phyloP scores from a whole-genome alignment of 306 rosid genomes.

The Medicago lupulina region DNA sequence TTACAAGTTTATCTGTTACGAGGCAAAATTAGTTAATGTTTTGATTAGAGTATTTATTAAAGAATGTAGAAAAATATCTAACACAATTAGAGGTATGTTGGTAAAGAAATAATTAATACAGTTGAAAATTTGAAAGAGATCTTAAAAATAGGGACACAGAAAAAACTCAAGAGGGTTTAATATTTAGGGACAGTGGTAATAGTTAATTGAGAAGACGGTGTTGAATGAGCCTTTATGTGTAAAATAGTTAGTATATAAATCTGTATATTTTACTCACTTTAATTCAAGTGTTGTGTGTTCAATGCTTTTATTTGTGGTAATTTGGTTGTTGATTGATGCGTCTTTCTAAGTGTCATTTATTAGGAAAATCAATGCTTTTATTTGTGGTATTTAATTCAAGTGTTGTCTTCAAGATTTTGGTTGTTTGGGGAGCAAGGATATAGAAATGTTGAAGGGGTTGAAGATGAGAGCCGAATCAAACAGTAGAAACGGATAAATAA shows the following conservation, averaged over 20 bases:
- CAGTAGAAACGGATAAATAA: not conserved
- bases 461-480: not conserved
- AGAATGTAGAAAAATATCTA: too few species aligned
- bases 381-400: too few species aligned
- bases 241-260: not conserved
- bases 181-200: not conserved
- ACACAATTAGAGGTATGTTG: too few species aligned
- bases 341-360: not conserved
- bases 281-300: conserved; percentile 4
- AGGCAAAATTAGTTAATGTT: too few species aligned
- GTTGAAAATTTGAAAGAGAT: too few species aligned
- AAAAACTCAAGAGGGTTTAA: too few species aligned
- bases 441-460: not conserved
- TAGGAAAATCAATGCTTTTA: not conserved
- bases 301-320: conserved; percentile 20
- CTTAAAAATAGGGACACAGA: too few species aligned
- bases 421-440: not conserved
- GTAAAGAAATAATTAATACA: too few species aligned
- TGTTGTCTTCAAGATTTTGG: not conserved
- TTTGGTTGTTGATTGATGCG: not conserved
- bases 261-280: not conserved
- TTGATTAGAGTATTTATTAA: too few species aligned
- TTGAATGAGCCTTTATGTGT: conserved; percentile 7
- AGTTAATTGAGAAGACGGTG: not conserved
- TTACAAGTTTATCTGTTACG: too few species aligned